Evolutionary conservation across 1,284 basidiomycete genomes (phyloP), one percentile per base, ranked within the genome.

Genomic region (Thelephora terrestris): DNA sequence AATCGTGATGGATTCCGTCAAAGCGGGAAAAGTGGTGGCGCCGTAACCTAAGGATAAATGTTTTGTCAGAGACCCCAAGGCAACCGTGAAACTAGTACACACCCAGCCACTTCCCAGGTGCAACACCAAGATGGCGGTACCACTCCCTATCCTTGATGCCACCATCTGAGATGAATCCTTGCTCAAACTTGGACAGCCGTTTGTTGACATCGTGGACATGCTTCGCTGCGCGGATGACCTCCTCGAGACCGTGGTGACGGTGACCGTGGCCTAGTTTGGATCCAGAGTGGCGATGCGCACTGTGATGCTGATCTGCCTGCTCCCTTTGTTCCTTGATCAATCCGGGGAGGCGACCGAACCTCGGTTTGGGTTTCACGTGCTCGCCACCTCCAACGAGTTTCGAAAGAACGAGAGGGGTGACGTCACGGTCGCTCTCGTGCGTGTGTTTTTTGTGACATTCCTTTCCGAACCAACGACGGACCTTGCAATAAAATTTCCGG

Each of bases 61-160:
- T n/a, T n/a, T 2, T n/a, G 16, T 42, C 39, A 42, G 39, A 32
- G 43, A 21, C n/a, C 9, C 9, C 37, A 25, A 51, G 7, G 20
- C 18, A 32, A 39, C 34, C 16, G 6, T 32, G 20, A 23, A 45
- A 43, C 36, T 7, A 49, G 12, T 12, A 67, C 74, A 55, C 55
- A 85, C 91, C 88, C 25, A 91, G 75, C 81, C 86, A 93, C 58
- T 86, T 84, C 23, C 92, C 93, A 6, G 94, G 93, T 5, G 91
- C 89, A 34, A 93, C 89, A 37, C 78, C 90, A 46, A 95, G 73
- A 65, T 94, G 88, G 60, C 74, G 74, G 62, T 80, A 94, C 91
- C 91, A 94, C 61, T 89, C 81, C 25, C 89, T 74, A 50, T 84
- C 83, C 60, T 80, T 82, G 45, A 90, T 71, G 0, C 94, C 94